phyloP scores from a whole-genome alignment of 2,329 filamentous ascomycete species.

The Fusarium tanahbumbuense region DNA sequence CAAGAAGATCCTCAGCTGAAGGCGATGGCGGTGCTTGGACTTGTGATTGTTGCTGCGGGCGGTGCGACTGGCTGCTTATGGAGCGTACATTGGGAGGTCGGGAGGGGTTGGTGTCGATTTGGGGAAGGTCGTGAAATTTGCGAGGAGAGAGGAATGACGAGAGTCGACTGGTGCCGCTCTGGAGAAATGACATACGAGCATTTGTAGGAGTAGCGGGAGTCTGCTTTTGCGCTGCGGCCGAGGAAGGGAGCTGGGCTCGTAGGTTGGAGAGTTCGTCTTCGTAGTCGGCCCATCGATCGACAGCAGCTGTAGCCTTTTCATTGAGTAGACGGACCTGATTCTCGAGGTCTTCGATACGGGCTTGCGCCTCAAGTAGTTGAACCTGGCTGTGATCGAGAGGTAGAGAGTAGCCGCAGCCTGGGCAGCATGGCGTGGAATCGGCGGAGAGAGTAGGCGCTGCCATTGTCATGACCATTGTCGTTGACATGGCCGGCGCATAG shows the following conservation, averaged over 20 bases:
- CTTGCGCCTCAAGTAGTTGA: slow-evolving; percentile 65
- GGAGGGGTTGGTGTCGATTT: slow-evolving; percentile 36
- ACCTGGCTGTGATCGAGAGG: slow-evolving; percentile 52
- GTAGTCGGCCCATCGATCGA: slow-evolving; percentile 79
- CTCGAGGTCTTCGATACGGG: slow-evolving; percentile 75
- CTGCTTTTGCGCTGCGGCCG: slow-evolving; percentile 23
- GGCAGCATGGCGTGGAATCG: slow-evolving; percentile 56
- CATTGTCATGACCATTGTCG: slow-evolving; percentile 53
- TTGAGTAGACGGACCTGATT: slow-evolving; percentile 76
- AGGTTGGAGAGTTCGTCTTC: slow-evolving; percentile 79
- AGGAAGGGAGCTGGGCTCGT: slow-evolving; percentile 55
- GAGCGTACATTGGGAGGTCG: slow-evolving; percentile 27
- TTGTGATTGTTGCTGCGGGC: slow-evolving; percentile 13
- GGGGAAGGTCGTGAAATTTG: slow-evolving; percentile 56
- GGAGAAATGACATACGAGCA: slow-evolving; percentile 59
- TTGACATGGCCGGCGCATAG: slow-evolving; percentile 36
- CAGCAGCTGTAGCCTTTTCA: slow-evolving; percentile 74
- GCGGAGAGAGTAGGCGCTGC: slow-evolving; percentile 44
- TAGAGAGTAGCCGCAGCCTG: slow-evolving; percentile 61
- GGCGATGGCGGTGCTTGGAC: slow-evolving; percentile 35
- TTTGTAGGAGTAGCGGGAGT: slow-evolving; percentile 45
- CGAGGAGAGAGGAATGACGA: slow-evolving; percentile 60
- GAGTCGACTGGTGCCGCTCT: slow-evolving; percentile 57
- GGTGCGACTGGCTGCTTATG: slow-evolving; percentile 34
- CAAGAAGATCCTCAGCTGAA: slow-evolving; percentile 65